phyloP scores from a whole-genome alignment of 1,284 basidiomycete genomes.

The Tremellales sp. region DNA sequence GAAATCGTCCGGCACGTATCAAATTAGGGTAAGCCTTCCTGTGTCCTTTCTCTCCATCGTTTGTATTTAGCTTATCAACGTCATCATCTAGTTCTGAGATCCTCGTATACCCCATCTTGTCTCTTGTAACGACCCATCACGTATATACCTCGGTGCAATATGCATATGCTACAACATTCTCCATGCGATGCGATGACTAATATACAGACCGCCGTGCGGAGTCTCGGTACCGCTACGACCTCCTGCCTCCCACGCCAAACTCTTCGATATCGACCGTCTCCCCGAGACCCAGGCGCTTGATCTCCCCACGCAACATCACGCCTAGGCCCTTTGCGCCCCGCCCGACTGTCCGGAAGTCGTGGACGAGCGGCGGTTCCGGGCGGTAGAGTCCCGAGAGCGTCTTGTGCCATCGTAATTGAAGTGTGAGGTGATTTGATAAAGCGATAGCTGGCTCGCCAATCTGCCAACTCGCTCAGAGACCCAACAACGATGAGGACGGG shows the following conservation, averaged over 20 bases:
- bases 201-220: too few species aligned
- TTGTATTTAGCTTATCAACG: not conserved
- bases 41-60: not conserved
- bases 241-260: conserved; percentile 32
- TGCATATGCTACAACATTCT: too few species aligned
- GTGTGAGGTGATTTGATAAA: conserved; percentile 40
- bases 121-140: too few species aligned
- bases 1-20: conserved; percentile 45
- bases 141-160: too few species aligned
- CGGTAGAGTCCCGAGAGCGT: conserved; percentile 39
- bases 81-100: too few species aligned
- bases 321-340: conserved; percentile 46
- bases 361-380: conserved; percentile 28
- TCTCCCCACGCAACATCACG: conserved; percentile 45
- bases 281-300: conserved; percentile 30
- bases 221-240: too few species aligned
- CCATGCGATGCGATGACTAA: too few species aligned
- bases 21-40: conserved; percentile 37
- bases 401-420: conserved; percentile 46
- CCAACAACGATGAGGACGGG: not conserved
- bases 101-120: too few species aligned
- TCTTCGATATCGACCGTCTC: conserved; percentile 34
- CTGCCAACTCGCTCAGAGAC: too few species aligned
- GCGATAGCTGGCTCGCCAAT: conserved; percentile 31
- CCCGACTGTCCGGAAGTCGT: conserved; percentile 42